Base-by-base conservation (phyloP, 2,329 filamentous ascomycete species). In the Paradendryphiella salina region DNA sequence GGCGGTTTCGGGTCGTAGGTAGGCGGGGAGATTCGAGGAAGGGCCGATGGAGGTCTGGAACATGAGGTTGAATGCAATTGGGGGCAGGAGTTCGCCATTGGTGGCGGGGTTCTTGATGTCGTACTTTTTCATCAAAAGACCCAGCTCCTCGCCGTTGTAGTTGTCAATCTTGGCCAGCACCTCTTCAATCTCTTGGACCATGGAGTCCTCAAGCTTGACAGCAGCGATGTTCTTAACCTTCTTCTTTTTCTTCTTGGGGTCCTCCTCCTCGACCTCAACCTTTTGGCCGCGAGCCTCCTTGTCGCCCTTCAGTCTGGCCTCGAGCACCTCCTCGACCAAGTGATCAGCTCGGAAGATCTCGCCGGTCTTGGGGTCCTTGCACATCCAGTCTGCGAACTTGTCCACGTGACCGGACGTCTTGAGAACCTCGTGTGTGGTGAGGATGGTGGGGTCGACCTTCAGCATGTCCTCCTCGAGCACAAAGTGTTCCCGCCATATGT, bases 331-430 rank as follows among this genome's bases (percentile, higher is more conserved):
- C 80, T 97, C 92, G 61, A 99, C 92, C 66, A 97, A 84, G 79
- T 99, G 94, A 72, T 99, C 94, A 51, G 94, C 91, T 64, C 94
- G 86, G 73, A 99, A 85, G 70, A 96, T 96, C 75, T 99, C 94
- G 72, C 94, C 94, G 67, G 88, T 96, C 82, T 96, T 95, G 57
- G 93, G 90, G 75, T 99, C 94, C 77, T 96, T 96, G 85, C 90
- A 96, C 92, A 97, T 96, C 90, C 89, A 97, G 75, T 97, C 93
- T 75, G 90, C 89, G 70, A 97, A 97, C 76, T 96, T 96, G 75
- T 96, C 93, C 60, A 97, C 94, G 77, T 99, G 94, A 59, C 94
- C 94, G 73, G 75, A 77, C 3, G 93, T 96, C 82, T 97, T 96
- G 70, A 99, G 84, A 31, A 99, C 90, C 39, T 94, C 89, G 67